phyloP scores from a whole-genome alignment of 1,139 yeast species.

The Saccharomyces hybrid region DNA sequence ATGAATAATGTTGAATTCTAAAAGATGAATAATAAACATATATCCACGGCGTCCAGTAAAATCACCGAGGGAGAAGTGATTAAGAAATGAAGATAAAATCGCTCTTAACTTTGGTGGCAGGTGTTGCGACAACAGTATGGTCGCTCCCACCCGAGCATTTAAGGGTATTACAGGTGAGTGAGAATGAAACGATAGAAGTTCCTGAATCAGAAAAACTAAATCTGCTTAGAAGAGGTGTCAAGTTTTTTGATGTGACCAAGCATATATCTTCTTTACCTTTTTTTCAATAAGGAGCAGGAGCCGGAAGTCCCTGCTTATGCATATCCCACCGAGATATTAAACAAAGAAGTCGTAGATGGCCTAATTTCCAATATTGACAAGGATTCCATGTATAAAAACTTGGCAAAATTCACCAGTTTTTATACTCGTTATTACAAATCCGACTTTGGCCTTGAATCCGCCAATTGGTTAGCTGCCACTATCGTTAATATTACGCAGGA shows the following conservation, averaged over 20 bases:
- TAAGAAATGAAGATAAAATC: not conserved
- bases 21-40: not conserved
- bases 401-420: slow-evolving; percentile 62
- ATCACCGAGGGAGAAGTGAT: not conserved
- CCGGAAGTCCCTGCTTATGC: slow-evolving; percentile 39
- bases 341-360: slow-evolving; percentile 37
- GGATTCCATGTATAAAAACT: slow-evolving; percentile 43
- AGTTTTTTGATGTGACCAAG: slow-evolving; percentile 66
- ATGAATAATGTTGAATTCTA: not conserved
- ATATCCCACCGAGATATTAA: slow-evolving; percentile 47
- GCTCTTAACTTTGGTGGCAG: not conserved
- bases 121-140: not conserved
- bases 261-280: slow-evolving; percentile 33
- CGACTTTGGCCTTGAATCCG: slow-evolving; percentile 59
- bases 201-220: slow-evolving; percentile 51
- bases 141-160: slow-evolving; percentile 12
- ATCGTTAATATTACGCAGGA: slow-evolving; percentile 37
- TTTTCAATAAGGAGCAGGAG: slow-evolving; percentile 33
- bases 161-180: slow-evolving; percentile 20
- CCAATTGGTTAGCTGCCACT: slow-evolving; percentile 58
- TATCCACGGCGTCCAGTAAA: not conserved
- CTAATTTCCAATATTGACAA: slow-evolving; percentile 37
- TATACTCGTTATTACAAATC: slow-evolving; percentile 78
- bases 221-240: slow-evolving; percentile 46
- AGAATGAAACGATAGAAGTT: slow-evolving; percentile 36